Base-by-base conservation (phyloP, 441 rosid species). In the Daphne laureola region DNA sequence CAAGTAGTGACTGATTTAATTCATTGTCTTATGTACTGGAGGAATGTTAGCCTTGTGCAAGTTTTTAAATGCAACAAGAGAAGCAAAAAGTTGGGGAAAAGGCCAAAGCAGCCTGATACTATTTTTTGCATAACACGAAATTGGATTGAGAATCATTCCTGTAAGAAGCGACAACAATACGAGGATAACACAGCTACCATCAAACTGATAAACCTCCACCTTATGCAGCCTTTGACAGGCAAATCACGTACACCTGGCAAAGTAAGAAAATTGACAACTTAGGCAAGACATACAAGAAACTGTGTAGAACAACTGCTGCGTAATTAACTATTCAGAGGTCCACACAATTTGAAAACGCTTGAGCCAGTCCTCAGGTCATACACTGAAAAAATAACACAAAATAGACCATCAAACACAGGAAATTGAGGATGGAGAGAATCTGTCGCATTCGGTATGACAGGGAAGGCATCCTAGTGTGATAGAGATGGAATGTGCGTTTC, bases 1-100 rank as follows among this genome's bases (percentile, higher is more conserved):
- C 55, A 57, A 14, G 55, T 44, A 31, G 53, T 53, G 56, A 35
- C 64, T 49, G 40, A 47, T 49, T 67, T 61, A 72, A 69, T 75
- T 40, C 70, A 59, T 63, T 46, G 59, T 55, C 51, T 17, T 35
- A 48, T 61, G 51, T 44, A 43, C 43, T 55, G 45, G 61, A 31
- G 45, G 61, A 31, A 46, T 25, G 47, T 16, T 11, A 55, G 23
- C 44, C 47, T 26, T 2, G 47, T 60, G 50, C 53, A 55, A 44
- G 36, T 27, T 36, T 51, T 61, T 47, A 12, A 52, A 52, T 46
- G 47, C 53, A 53, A 59, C 55, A 46, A 35, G 43, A 9, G 15
- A 62, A 23, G 13, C 38, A 31, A 53, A 52, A 12, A 48, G 44
- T 35, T 26, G 14, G 27, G 51, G 23, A 4, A 46, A 60, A 40